Conservation (phyloP, 75 land plant species). For the Selaginella tamariscina region DNA sequence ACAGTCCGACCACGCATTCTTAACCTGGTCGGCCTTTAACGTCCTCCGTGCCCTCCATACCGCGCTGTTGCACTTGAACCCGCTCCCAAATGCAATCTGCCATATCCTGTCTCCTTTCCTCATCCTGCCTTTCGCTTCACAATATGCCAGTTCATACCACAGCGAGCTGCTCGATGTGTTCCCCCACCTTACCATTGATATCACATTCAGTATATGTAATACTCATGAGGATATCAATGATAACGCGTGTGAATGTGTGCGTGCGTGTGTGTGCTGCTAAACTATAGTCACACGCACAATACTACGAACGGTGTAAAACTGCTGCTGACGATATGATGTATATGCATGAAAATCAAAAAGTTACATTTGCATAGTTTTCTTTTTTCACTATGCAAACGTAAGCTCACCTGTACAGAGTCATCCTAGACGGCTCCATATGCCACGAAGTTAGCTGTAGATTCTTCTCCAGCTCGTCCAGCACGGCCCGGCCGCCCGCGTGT, state of each 20-base stretch:
- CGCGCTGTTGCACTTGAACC: slow-evolving; percentile 37
- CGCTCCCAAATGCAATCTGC: slow-evolving; percentile 12
- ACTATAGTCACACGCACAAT: too few species aligned
- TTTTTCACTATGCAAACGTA: too few species aligned
- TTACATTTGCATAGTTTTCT: too few species aligned
- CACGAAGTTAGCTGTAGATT: slow-evolving; percentile 38
- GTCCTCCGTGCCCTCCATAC: slow-evolving; percentile 28
- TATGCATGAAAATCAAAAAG: too few species aligned
- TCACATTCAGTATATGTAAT: too few species aligned
- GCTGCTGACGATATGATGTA: too few species aligned
- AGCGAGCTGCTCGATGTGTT: neutral
- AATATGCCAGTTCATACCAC: neutral
- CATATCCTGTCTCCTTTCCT: neutral
- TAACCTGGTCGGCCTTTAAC: slow-evolving; percentile 9
- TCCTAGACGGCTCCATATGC: slow-evolving; percentile 69
- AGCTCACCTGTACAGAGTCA: slow-evolving; percentile 42
- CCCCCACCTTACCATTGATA: too few species aligned
- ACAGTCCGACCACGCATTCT: neutral
- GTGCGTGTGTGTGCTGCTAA: too few species aligned
- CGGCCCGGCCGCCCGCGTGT: slow-evolving; percentile 69
- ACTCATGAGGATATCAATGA: too few species aligned
- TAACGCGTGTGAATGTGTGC: too few species aligned
- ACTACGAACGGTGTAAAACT: too few species aligned
- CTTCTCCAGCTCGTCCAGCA: slow-evolving; percentile 60
- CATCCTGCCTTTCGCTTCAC: slow-evolving; percentile 9